These are phyloP conservation scores for Lentinula edodes DNA, from an alignment of 768 basidiomycete genomes.

Conservation along the genomic window DNA sequence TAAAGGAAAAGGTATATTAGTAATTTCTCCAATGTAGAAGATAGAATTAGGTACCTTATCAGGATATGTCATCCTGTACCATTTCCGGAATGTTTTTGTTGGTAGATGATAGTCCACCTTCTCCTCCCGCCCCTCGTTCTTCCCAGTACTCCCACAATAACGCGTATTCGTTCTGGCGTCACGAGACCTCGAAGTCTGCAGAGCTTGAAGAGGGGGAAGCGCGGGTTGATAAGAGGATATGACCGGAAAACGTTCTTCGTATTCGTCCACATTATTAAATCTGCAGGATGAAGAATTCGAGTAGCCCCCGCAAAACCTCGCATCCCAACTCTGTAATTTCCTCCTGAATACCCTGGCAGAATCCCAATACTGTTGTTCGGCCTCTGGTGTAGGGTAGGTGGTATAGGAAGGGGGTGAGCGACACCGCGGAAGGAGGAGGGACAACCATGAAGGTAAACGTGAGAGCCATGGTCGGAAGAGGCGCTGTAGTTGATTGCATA, in stretches of 20 bases:
- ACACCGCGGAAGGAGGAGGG: background rate
- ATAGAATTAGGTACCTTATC: background rate
- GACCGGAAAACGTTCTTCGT: background rate
- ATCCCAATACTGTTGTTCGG: slow-evolving; percentile 1
- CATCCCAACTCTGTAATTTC: background rate
- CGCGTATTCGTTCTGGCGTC: background rate
- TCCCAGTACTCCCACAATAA: background rate
- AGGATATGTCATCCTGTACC: background rate
- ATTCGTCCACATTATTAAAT: background rate
- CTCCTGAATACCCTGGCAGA: background rate
- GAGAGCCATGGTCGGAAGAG: background rate
- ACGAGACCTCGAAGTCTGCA: background rate
- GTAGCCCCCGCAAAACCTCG: background rate
- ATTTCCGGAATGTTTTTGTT: slow-evolving; percentile 1
- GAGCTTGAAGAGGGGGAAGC: slow-evolving; percentile 4
- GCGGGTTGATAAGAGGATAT: slow-evolving; percentile 2
- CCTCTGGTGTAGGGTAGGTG: background rate
- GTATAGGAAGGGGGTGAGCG: background rate
- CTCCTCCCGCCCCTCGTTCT: no score
- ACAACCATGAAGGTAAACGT: background rate
- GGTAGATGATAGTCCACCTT: background rate
- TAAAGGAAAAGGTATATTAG: background rate
- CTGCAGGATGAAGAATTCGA: background rate
- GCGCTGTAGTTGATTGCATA: no score
- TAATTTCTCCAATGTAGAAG: background rate